Evolutionary conservation across 179 eudicot genomes (phyloP).

Genomic region (Beta lomatogona): DNA sequence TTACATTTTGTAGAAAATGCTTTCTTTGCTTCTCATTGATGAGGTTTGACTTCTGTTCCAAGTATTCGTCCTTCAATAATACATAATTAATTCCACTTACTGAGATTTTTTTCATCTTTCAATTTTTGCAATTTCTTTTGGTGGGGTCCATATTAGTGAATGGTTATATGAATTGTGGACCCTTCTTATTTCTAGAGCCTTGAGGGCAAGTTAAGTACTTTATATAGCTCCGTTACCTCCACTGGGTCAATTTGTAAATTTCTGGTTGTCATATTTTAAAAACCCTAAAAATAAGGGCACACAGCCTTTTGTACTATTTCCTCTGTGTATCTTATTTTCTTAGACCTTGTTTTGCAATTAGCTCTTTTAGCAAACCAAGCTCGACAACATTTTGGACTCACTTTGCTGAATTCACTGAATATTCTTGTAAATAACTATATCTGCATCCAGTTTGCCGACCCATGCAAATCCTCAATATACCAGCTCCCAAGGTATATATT

Average conservation of each 20-base stretch:
- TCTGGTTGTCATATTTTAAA: neutral
- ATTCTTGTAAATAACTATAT: no score
- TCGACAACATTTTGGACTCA: neutral
- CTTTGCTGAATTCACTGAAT: no score
- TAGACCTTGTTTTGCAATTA: neutral
- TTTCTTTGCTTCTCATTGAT: neutral
- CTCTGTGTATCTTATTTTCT: no score
- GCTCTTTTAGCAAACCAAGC: neutral
- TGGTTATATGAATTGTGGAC: neutral
- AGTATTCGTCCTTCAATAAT: no score
- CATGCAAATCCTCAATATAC: neutral
- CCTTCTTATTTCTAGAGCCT: neutral
- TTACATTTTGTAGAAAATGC: neutral
- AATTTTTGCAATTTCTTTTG: neutral
- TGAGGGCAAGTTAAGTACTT: neutral
- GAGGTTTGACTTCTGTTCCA: neutral
- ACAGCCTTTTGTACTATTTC: no score
- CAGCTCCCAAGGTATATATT: neutral
- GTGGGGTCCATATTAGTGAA: neutral
- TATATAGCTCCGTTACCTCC: neutral
- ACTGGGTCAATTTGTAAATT: neutral
- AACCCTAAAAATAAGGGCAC: no score
- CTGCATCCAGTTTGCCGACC: neutral
- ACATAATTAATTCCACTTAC: no score
- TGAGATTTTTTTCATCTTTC: no score